phyloP scores from a whole-genome alignment of 1,284 basidiomycete species.

The Apiotrichum domesticum region DNA sequence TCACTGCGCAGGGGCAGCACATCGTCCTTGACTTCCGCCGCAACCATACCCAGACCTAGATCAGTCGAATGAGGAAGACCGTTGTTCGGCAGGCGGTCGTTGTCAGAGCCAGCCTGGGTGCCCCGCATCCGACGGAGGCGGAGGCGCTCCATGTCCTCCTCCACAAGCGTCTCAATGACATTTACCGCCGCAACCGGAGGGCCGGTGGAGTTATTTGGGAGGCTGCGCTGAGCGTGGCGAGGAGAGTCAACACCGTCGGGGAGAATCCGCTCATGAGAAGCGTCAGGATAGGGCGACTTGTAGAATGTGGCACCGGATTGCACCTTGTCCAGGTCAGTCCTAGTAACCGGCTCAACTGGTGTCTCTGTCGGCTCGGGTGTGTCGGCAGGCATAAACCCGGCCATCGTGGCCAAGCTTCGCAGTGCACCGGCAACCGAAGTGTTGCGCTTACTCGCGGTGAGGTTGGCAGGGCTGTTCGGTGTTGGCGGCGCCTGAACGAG shows the following conservation, averaged over 20 bases:
- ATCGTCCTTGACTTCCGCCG: constrained; percentile 49
- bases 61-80: constrained; percentile 38
- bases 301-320: constrained; percentile 24
- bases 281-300: constrained; percentile 39
- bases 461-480: constrained; percentile 4
- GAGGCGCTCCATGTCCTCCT: constrained; percentile 83
- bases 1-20: constrained; percentile 79
- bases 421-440: constrained; percentile 77
- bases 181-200: constrained; percentile 54
- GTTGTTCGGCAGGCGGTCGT: constrained; percentile 37
- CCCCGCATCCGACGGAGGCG: constrained; percentile 58
- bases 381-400: constrained; percentile 31
- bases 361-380: constrained; percentile 12
- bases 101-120: constrained; percentile 42
- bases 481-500: neutral
- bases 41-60: constrained; percentile 47
- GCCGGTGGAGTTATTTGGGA: constrained; percentile 4
- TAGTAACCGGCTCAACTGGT: constrained; percentile 10
- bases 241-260: constrained; percentile 18
- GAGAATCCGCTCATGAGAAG: constrained; percentile 29
- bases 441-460: constrained; percentile 57
- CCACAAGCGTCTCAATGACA: constrained; percentile 78
- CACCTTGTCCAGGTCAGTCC: constrained; percentile 11
- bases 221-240: constrained; percentile 4
- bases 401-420: constrained; percentile 61